phyloP scores from a whole-genome alignment of 345 rosid species.

The Ricinus communis region DNA sequence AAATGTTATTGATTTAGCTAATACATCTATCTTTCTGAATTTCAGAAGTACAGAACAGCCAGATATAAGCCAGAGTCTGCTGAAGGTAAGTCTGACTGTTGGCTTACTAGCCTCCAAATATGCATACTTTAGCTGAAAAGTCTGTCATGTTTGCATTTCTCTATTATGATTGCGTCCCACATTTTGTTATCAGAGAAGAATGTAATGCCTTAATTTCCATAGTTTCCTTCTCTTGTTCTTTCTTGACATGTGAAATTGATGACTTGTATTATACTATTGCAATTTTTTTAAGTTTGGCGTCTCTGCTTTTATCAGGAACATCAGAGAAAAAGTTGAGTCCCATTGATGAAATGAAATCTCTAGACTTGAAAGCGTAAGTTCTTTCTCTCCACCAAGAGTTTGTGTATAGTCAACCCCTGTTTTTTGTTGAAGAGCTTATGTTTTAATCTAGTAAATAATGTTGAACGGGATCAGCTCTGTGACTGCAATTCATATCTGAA shows the following conservation, averaged over 20 bases:
- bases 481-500: background rate
- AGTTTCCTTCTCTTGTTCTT: background rate
- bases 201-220: background rate
- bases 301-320: constrained; percentile 42
- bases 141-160: background rate
- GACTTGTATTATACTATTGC: background rate
- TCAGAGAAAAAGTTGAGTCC: constrained; percentile 52
- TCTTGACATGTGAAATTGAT: background rate
- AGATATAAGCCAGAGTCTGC: constrained; percentile 75
- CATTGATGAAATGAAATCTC: constrained; percentile 61
- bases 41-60: constrained; percentile 96
- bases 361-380: constrained; percentile 77
- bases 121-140: background rate
- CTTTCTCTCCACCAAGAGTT: background rate
- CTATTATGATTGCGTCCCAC: background rate
- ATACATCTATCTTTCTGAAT: constrained; percentile 17
- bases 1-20: constrained; percentile 13
- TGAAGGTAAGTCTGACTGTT: constrained; percentile 41
- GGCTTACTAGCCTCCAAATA: background rate
- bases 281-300: constrained; percentile 8
- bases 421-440: background rate
- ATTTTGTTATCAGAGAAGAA: background rate
- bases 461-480: too few relatives aligned
- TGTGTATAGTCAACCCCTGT: background rate
- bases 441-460: background rate